phyloP scores from a whole-genome alignment of 768 basidiomycete species.

The Chalciporus pseudorubinellus region DNA sequence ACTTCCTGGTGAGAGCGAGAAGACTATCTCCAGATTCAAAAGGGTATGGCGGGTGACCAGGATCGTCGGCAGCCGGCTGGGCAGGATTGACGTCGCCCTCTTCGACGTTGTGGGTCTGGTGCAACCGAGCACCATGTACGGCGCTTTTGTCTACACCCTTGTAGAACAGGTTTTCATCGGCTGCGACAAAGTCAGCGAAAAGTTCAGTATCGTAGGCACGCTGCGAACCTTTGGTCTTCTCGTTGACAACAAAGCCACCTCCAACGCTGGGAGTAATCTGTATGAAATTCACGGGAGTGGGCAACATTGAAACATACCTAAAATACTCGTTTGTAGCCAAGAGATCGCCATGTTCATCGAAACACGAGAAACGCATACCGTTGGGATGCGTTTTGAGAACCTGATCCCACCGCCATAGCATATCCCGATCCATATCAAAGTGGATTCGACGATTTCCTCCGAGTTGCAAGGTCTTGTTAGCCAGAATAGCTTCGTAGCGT shows the following conservation, averaged over 20 bases:
- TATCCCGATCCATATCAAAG: slow-evolving; percentile 87
- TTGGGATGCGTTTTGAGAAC: slow-evolving; percentile 90
- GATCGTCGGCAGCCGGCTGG: slow-evolving; percentile 22
- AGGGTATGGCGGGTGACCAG: slow-evolving; percentile 74
- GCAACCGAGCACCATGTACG: slow-evolving; percentile 77
- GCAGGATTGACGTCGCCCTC: slow-evolving; percentile 14
- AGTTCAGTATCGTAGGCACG: neutral
- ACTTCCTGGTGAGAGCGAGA: slow-evolving; percentile 68
- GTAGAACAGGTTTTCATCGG: slow-evolving; percentile 94
- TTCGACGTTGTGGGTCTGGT: slow-evolving; percentile 55
- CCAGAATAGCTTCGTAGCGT: slow-evolving; percentile 67
- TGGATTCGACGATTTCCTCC: slow-evolving; percentile 72
- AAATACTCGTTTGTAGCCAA: slow-evolving; percentile 96
- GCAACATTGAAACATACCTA: slow-evolving; percentile 38
- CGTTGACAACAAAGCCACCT: slow-evolving; percentile 93
- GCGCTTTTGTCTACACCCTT: slow-evolving; percentile 81
- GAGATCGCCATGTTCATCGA: slow-evolving; percentile 75
- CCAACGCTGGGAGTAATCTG: slow-evolving; percentile 55
- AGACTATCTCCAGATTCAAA: slow-evolving; percentile 77
- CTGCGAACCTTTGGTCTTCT: slow-evolving; percentile 76
- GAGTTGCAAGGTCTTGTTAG: slow-evolving; percentile 64
- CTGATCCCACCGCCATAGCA: slow-evolving; percentile 90
- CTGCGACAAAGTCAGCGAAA: slow-evolving; percentile 34
- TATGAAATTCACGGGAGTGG: neutral
- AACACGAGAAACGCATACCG: slow-evolving; percentile 91